Conservation (phyloP, 352 stramenopile genomes). For the Phytophthora ohioensis region DNA sequence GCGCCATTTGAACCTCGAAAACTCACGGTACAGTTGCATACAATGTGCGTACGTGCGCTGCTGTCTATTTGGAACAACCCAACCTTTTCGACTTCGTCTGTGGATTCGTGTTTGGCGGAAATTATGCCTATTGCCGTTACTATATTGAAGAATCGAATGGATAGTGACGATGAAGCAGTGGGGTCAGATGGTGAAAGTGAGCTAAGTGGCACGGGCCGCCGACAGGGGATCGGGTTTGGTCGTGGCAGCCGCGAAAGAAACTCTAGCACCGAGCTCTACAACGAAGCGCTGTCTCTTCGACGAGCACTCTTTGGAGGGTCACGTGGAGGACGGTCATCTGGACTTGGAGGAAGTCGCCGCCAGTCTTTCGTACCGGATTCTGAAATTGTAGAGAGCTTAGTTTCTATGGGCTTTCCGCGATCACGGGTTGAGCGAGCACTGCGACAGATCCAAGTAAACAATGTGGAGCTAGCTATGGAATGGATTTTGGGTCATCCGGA, state of each 20-base stretch:
- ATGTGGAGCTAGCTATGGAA: constrained; percentile 97
- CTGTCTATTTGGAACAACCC: constrained; percentile 69
- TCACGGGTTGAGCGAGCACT: constrained; percentile 92
- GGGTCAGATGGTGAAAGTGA: constrained; percentile 42
- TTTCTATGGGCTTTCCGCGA: constrained; percentile 96
- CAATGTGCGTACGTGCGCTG: constrained; percentile 63
- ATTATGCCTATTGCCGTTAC: constrained; percentile 78
- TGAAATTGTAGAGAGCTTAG: constrained; percentile 91
- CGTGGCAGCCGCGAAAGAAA: constrained; percentile 43
- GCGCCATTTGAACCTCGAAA: constrained; percentile 57
- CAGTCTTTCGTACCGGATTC: constrained; percentile 91
- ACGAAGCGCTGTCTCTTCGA: constrained; percentile 56
- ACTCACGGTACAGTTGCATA: constrained; percentile 71
- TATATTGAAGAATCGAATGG: constrained; percentile 81
- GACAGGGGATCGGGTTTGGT: constrained; percentile 50
- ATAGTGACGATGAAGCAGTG: constrained; percentile 43
- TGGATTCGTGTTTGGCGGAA: constrained; percentile 65
- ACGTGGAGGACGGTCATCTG: constrained; percentile 22
- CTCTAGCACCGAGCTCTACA: constrained; percentile 42
- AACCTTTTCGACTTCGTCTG: constrained; percentile 48
- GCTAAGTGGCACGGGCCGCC: constrained; percentile 32
- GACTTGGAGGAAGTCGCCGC: constrained; percentile 33
- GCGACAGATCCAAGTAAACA: constrained; percentile 89
- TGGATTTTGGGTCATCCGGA: constrained; percentile 94
- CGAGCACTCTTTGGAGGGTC: constrained; percentile 59